Conservation (phyloP, 305 asterid genomes). For the Fraxinus dipetala region DNA sequence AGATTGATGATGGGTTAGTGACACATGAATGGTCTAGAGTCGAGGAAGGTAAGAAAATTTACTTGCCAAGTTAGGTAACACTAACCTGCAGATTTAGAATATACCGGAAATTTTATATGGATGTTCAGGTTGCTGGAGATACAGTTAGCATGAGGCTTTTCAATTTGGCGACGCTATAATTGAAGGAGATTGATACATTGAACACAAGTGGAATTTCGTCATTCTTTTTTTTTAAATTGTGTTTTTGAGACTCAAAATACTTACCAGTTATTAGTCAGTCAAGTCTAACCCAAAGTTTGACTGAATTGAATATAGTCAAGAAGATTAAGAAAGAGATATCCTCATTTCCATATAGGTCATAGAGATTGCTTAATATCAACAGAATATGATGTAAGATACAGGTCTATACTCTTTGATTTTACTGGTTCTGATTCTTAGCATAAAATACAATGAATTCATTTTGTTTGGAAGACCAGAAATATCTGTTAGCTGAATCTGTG, state of each 20-base stretch:
- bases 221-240: neutral
- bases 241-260: neutral
- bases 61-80: neutral
- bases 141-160: neutral
- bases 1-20: neutral
- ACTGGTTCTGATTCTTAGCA: neutral
- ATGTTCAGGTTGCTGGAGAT: neutral
- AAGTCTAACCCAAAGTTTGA: neutral
- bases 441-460: neutral
- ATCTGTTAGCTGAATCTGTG: neutral
- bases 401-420: neutral
- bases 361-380: neutral
- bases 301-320: slow-evolving; percentile 6
- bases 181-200: neutral
- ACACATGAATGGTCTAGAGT: neutral
- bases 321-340: neutral
- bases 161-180: neutral
- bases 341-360: neutral
- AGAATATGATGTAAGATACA: neutral
- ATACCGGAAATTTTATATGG: neutral
- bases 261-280: neutral
- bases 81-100: neutral
- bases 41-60: neutral
- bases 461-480: neutral
- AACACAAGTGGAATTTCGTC: neutral